phyloP scores from a whole-genome alignment of 139 green algal species.

The Chlorella ohadii region DNA sequence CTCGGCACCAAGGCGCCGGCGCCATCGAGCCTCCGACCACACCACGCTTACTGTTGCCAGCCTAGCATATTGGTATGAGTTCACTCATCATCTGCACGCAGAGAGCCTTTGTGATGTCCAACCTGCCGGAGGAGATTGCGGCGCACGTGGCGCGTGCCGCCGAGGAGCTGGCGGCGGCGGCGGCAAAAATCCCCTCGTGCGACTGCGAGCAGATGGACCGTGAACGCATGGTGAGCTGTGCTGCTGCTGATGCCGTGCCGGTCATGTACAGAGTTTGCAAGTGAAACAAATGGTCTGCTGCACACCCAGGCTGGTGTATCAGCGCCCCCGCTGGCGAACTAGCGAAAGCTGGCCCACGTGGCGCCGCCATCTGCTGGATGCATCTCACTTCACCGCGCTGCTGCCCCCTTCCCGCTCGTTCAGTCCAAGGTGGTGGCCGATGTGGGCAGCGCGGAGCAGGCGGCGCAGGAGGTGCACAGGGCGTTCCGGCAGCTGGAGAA shows the following conservation, averaged over 20 bases:
- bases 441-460: not conserved
- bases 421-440: constrained; percentile 1
- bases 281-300: too few species aligned
- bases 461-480: not conserved
- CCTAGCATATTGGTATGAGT: too few species aligned
- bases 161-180: not conserved
- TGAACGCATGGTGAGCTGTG: not conserved
- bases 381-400: too few species aligned
- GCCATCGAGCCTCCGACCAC: too few species aligned
- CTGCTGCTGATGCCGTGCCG: too few species aligned
- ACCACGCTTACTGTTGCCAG: too few species aligned
- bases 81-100: not conserved
- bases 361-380: too few species aligned
- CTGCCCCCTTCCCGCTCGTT: not conserved
- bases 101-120: not conserved
- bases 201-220: constrained; percentile 3
- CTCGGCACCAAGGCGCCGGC: too few species aligned
- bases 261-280: too few species aligned
- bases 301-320: too few species aligned
- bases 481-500: constrained; percentile 4
- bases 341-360: too few species aligned
- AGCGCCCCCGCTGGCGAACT: too few species aligned
- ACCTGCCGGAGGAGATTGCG: not conserved
- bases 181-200: not conserved
- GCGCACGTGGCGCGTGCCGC: not conserved